Evolutionary conservation across 176 grass and related monocot genomes (phyloP), one percentile per base, ranked within the genome.

Genomic region (Cocos nucifera): DNA sequence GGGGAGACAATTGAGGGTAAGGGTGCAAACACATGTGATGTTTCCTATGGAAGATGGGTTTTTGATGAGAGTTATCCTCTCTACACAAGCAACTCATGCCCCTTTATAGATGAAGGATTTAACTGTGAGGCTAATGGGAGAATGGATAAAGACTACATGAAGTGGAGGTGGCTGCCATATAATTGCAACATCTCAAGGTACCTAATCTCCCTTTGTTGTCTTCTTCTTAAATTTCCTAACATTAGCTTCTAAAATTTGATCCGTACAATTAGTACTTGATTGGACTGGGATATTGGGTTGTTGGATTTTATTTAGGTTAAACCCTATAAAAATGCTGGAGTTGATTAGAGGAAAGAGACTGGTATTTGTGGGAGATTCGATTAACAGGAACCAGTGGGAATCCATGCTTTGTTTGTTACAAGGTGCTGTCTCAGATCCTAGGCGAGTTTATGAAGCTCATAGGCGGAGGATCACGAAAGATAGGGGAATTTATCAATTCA

Each of bases 381-480:
- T 97, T 61, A 97, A 97, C 58, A 80, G 87, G 62, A 97, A 97
- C 29, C 87, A 97, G 67, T 97, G 87, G 87, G 92, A 97, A 78
- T 97, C 92, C 6, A 97, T 97, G 87, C 82, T 97, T 73, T 97
- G 92, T 66, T 80, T 97, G 69, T 61, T 97, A 56, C 66, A 72
- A 49, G 65, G 53, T 39, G 83, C 75, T 50, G 59, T 88, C 14
- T 68, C 72, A 5, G 78, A 91, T 75, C 80, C 81, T 72, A 50
- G 60, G 69, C 78, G 84, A 71, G 78, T 91, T 69, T 78, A 65
- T 6, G 84, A 97, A 82, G 61, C 75, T 72, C 92, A 16, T 23
- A 69, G 83, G 0, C 68, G 65, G 57, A 88, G 19, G 39, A 88
- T 91, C 65, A 97, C 78, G 50, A 91, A 91, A 79, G 62, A 97